Evolutionary conservation across 2,329 filamentous ascomycete species (phyloP), one percentile per base, ranked within the genome.

Genomic region (Colletotrichum tropicale): DNA sequence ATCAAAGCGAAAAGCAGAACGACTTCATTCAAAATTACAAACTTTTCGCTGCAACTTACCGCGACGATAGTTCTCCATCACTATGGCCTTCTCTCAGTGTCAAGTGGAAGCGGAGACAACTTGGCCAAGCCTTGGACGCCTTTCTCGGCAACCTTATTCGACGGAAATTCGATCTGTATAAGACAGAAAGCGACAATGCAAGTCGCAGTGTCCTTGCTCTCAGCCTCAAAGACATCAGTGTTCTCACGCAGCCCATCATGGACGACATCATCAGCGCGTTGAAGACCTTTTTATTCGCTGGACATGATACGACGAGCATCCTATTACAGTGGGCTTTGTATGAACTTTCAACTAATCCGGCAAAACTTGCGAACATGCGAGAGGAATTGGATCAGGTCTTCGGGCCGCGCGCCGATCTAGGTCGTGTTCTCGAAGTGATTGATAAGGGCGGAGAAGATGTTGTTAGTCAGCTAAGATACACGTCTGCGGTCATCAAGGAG

Each of bases 241-340:
- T 74, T 1, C 76, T 85, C 30, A 81, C 80, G 18, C 74, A 78
- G 0, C 75, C 80, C 7, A 66, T 84, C 15, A 48, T 86, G 13
- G 52, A 80, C 16, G 77, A 80, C 48, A 84, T 83, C 6, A 81
- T 80, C 34, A 83, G 85, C 69, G 84, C 85, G 73, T 76, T 87
- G 28, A 84, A 83, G 65, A 82, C 82, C 0, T 86, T 87, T 75
- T 77, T 86, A 12, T 84, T 87, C 60, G 85, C 84, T 4, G 85
- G 86, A 7, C 85, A 87, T 55, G 85, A 87, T 75, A 86, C 86
- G 4, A 85, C 85, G 1, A 83, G 81, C 48, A 84, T 82, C 71
- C 77, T 83, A 2, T 77, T 87, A 2, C 80, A 83, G 9, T 86
- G 84, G 83, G 77, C 80, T 1, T 81, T 85, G 24, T 86, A 86